Evolutionary conservation across 2,329 filamentous ascomycete species (phyloP).

Genomic region (Colletotrichum sp.): DNA sequence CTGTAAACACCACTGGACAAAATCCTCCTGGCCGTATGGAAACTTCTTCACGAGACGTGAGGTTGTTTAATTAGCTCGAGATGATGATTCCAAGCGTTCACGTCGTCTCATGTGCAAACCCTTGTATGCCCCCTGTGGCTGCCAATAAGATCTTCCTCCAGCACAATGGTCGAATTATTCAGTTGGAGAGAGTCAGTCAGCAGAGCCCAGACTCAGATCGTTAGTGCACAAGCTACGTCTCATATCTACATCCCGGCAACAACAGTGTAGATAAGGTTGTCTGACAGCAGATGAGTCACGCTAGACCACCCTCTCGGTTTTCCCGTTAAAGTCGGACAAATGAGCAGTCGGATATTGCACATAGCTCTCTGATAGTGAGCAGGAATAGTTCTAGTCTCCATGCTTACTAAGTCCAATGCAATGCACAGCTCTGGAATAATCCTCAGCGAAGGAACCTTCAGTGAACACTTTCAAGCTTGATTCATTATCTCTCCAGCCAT

Average conservation of each 20-base stretch:
- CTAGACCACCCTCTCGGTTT: neutral
- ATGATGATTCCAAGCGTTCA: neutral
- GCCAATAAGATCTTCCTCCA: neutral
- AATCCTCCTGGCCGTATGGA: neutral
- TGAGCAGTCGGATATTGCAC: neutral
- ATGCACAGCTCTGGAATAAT: neutral
- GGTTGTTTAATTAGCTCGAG: neutral
- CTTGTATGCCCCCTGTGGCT: neutral
- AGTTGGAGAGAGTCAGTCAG: neutral
- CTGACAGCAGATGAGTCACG: neutral
- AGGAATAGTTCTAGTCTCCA: neutral
- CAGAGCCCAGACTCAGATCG: neutral
- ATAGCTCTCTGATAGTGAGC: neutral
- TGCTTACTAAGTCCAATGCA: neutral
- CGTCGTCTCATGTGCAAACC: neutral
- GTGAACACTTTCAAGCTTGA: neutral
- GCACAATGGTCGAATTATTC: neutral
- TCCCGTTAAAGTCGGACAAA: neutral
- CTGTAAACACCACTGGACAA: neutral
- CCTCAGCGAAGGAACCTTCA: neutral
- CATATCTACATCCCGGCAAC: neutral
- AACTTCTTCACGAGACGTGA: neutral
- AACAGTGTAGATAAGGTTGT: neutral
- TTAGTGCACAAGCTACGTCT: neutral
- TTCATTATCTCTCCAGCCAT: neutral